Base-by-base conservation (phyloP, 2,329 filamentous ascomycete genomes). In the Sclerotinia nivalis region DNA sequence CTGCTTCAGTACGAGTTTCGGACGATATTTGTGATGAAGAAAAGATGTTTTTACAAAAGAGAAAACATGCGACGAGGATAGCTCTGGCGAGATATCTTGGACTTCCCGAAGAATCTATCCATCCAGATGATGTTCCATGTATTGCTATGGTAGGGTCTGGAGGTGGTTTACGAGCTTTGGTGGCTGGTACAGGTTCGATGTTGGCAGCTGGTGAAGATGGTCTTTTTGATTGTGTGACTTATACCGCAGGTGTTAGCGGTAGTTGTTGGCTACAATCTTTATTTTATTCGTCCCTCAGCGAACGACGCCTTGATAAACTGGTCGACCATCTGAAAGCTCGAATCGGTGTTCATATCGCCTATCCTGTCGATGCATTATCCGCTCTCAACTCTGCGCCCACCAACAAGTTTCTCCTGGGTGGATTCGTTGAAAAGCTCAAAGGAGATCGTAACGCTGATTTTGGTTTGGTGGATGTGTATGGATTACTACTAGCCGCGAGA, bases 131-230 rank as follows among this genome's bases (percentile, higher is more conserved):
- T 81, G 90, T 98, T 9, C 96, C 96, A 0, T 89, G 90, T 3
- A 97, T 99, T 78, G 95, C 95, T 52, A 90, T 98, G 83, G 97
- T 95, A 75, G 94, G 94, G 12, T 98, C 95, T 2, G 96, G 96
- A 13, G 96, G 96, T 69, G 96, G 96, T 0, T 81, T 99, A 60
- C 86, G 96, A 65, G 96, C 96, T 1, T 86, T 99, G 50, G 93
- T 98, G 25, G 94, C 96, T 2, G 94, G 95, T 4, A 90, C 93
- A 0, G 94, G 95, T 0, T 97, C 94, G 0, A 90, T 96, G 72
- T 84, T 96, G 13, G 94, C 93, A 4, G 87, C 93, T 0, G 88
- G 93, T 71, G 91, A 97, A 78, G 91, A 92, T 70, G 96, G 96
- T 0, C 83, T 99, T 0, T 96, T 97, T 78, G 94, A 97, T 80